Percentiles rank a stretch among this genome's conserved stretches.
Evolutionary conservation across 106 monocot genomes (phyloP).

Genomic region (Acanthochlamys bracteata): DNA sequence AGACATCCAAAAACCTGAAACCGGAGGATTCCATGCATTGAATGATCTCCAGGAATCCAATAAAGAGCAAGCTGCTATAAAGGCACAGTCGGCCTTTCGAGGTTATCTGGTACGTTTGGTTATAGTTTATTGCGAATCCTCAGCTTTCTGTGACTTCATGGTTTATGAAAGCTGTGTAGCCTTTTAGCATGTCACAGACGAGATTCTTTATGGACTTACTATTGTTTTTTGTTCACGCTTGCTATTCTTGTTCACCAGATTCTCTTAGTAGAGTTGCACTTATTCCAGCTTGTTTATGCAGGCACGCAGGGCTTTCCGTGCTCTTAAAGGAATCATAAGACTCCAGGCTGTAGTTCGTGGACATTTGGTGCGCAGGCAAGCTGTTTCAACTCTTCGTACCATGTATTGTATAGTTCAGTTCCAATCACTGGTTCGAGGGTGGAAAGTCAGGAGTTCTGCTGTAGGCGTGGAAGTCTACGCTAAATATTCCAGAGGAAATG

Average conservation of each 20-base stretch:
- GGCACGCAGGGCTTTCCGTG: slow-evolving; percentile 87
- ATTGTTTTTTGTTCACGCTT: no score
- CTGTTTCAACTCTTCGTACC: slow-evolving; percentile 55
- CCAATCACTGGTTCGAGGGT: slow-evolving; percentile 60
- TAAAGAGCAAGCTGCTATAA: slow-evolving; percentile 65
- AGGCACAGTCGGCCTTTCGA: slow-evolving; percentile 76
- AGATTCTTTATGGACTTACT: no score
- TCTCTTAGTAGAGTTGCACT: no score
- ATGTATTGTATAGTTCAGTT: slow-evolving; percentile 57
- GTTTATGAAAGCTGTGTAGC: no score
- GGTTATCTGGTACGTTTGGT: slow-evolving; percentile 83
- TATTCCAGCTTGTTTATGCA: slow-evolving; percentile 11
- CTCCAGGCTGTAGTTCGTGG: slow-evolving; percentile 87
- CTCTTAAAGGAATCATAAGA: slow-evolving; percentile 87
- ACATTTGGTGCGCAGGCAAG: slow-evolving; percentile 91
- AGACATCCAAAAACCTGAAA: slow-evolving; percentile 16
- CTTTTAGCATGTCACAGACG: no score
- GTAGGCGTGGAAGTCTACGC: slow-evolving; percentile 15
- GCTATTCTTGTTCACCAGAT: no score
- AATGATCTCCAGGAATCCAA: slow-evolving; percentile 28
- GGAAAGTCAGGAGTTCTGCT: slow-evolving; percentile 33
- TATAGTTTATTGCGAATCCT: background rate
- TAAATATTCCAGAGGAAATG: slow-evolving; percentile 12
- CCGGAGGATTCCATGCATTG: slow-evolving; percentile 11
- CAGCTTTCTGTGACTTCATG: background rate